A percentile compares a stretch with the other conserved stretches of the same genome.
Conservation (phyloP, 116 monocot species). For the Cymodocea nodosa region DNA sequence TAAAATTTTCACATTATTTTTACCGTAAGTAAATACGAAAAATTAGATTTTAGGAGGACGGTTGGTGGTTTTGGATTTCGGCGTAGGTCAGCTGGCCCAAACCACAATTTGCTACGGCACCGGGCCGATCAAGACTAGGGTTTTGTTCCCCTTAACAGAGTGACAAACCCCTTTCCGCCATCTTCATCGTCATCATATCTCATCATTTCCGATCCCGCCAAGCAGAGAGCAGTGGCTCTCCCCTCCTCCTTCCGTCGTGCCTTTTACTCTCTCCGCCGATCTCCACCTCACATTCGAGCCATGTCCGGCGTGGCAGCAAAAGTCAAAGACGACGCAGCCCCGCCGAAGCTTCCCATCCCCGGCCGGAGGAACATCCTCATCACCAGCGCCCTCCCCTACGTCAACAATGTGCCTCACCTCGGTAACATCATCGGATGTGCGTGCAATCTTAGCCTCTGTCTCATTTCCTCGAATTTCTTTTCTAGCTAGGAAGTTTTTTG, state of each 20-base stretch:
- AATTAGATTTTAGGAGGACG: too few relatives aligned
- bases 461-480: constrained; percentile 3
- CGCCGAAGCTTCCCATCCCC: constrained; percentile 59
- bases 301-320: neutral
- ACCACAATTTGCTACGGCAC: too few relatives aligned
- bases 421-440: constrained; percentile 99
- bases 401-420: constrained; percentile 99
- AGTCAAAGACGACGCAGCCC: neutral
- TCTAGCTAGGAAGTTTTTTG: neutral
- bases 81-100: too few relatives aligned
- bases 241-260: constrained; percentile 2
- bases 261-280: neutral
- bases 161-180: neutral
- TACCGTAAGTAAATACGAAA: too few relatives aligned
- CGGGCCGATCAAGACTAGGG: too few relatives aligned
- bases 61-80: too few relatives aligned
- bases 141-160: too few relatives aligned
- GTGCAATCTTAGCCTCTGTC: neutral
- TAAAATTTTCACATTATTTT: too few relatives aligned
- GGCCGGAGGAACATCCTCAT: constrained; percentile 88
- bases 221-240: constrained; percentile 6
- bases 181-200: too few relatives aligned
- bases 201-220: neutral
- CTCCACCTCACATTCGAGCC: neutral
- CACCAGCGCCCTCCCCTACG: constrained; percentile 96